Evolutionary conservation across 2,329 filamentous ascomycete species (phyloP).

Genomic region (Stemphylium vesicarium): DNA sequence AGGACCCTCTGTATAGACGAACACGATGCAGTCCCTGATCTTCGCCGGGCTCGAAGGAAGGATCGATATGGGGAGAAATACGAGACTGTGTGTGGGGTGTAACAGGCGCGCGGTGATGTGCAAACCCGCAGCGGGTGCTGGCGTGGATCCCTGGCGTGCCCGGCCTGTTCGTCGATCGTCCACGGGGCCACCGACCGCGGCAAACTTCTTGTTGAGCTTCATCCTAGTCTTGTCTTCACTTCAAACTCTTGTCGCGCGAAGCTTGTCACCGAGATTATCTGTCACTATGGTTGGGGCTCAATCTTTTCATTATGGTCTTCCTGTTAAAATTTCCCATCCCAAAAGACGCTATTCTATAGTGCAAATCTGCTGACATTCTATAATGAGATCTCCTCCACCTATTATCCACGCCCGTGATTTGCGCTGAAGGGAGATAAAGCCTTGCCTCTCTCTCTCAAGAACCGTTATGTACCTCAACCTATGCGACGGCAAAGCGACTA

Average conservation of each 20-base stretch:
- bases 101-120: conserved; percentile 1
- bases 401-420: no score
- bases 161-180: conserved; percentile 11
- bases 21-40: background rate
- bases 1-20: background rate
- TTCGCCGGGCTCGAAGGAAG: background rate
- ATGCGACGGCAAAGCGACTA: conserved; percentile 61
- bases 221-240: background rate
- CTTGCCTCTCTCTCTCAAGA: background rate
- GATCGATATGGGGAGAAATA: background rate
- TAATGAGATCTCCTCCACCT: no score
- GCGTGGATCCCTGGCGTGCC: conserved; percentile 10
- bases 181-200: conserved; percentile 7
- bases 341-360: no score
- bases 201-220: conserved; percentile 5
- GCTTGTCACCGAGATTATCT: background rate
- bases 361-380: no score
- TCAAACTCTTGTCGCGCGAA: background rate
- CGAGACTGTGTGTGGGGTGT: background rate
- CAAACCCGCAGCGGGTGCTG: conserved; percentile 1
- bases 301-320: no score
- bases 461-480: background rate
- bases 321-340: no score
- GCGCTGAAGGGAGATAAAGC: no score
- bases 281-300: no score